Evolutionary conservation across 345 rosid genomes (phyloP), one percentile per base, ranked within the genome.

Genomic region (Citrus reticulata): DNA sequence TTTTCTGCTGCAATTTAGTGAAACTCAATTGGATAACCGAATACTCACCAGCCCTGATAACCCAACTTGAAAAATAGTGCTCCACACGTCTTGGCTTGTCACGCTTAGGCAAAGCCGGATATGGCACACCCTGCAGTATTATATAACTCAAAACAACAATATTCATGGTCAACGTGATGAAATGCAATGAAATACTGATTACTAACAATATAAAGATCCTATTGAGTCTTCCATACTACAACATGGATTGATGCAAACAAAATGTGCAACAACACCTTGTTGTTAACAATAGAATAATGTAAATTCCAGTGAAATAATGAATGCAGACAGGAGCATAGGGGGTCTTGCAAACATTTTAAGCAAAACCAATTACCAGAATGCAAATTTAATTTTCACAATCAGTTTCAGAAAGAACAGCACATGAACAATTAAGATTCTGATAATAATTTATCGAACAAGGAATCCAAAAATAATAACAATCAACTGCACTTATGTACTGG

Each of bases 51-150:
- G 97, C 86, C 87, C 86, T 89, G 82, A 96, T 92, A 70, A 87
- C 84, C 99, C 99, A 96, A 84, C 98, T 90, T 35, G 99, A 96
- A 83, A 93, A 94, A 75, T 91, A 96, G 76, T 80, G 90, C 76
- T 93, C 95, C 6, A 96, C 98, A 24, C 95, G 98, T 77, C 97
- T 94, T 40, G 98, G 98, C 85, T 94, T 96, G 88, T 92, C 97
- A 27, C 90, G 90, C 86, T 84, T 90, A n/a, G 79, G 89, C 79
- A 96, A 60, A 72, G 85, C 86, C 35, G 83, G 83, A 85, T 89
- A 92, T 20, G 93, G 90, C 77, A 94, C 92, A 67, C 90, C 92
- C 99, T 96, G 88, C 64, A 81, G 72, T 57, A 29, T 80, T 22
- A 30, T 19, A 30, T 42, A 64, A 46, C 65, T 80, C 60, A 29